Evolutionary conservation across 2,329 filamentous ascomycete species (phyloP).

Genomic region (Xylaria digitata): DNA sequence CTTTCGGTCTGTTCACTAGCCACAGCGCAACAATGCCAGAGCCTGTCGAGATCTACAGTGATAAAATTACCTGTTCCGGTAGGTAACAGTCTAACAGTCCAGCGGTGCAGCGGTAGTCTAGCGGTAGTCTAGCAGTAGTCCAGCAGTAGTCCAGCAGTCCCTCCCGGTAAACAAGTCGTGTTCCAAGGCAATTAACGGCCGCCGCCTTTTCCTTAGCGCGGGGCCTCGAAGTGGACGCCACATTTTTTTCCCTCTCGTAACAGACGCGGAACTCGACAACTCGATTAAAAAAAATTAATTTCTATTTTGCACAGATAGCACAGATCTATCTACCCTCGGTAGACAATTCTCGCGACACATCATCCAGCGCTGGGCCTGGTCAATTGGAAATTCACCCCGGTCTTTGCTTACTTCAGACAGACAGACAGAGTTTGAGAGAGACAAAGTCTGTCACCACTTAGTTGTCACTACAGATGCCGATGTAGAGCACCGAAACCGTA

Average conservation of each 20-base stretch:
- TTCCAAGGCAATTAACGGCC: constrained; percentile 28
- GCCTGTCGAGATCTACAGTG: constrained; percentile 19
- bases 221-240: constrained; percentile 39
- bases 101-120: too few species aligned
- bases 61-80: constrained; percentile 33
- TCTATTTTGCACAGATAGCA: not conserved
- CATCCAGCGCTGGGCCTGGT: constrained; percentile 9
- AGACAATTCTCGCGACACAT: constrained; percentile 11
- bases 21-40: not conserved
- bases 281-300: constrained; percentile 36
- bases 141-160: too few species aligned
- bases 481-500: constrained; percentile 20
- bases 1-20: constrained; percentile 32
- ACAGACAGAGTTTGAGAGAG: constrained; percentile 7
- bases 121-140: too few species aligned
- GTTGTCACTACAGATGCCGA: constrained; percentile 23
- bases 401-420: not conserved
- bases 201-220: constrained; percentile 38
- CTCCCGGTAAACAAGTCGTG: not conserved
- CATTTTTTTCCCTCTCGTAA: constrained; percentile 40
- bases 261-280: constrained; percentile 32
- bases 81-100: constrained; percentile 28
- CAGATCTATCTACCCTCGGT: constrained; percentile 26
- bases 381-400: constrained; percentile 30
- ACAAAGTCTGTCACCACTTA: not conserved